Percentiles rank a stretch among this genome's conserved stretches.
Evolutionary conservation across 768 basidiomycete species (phyloP).

Genomic region (Strobilomyces echinocephalus): DNA sequence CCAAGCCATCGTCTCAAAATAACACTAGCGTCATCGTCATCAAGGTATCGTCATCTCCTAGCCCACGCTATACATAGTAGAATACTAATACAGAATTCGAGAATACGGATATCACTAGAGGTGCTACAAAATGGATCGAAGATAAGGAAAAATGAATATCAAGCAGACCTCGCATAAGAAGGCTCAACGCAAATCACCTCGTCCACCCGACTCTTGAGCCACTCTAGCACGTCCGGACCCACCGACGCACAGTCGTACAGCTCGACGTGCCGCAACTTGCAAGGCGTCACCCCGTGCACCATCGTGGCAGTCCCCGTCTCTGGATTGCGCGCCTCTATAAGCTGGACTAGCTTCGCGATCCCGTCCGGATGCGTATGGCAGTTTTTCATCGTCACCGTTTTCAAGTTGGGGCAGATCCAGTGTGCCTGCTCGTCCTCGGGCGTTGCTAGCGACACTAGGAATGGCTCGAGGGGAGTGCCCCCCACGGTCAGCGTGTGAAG

Average conservation of each 20-base stretch:
- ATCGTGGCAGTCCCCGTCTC: constrained; percentile 32
- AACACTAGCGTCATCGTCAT: not conserved
- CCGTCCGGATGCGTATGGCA: constrained; percentile 65
- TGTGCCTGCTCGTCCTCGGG: constrained; percentile 56
- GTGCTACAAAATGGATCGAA: constrained; percentile 4
- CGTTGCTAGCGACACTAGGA: constrained; percentile 51
- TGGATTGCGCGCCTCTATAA: constrained; percentile 71
- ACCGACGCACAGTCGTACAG: constrained; percentile 61
- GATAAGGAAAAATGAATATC: not conserved
- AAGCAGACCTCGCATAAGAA: constrained; percentile 40
- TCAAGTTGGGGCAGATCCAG: constrained; percentile 64
- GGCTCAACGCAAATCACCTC: constrained; percentile 62
- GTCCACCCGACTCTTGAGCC: constrained; percentile 59
- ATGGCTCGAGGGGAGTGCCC: constrained; percentile 59
- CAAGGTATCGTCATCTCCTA: not conserved
- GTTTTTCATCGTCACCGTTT: constrained; percentile 53
- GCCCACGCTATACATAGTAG: constrained; percentile 6
- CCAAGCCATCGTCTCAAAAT: not conserved
- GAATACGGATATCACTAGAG: not conserved
- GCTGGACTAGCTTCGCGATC: constrained; percentile 61
- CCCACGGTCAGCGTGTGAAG: constrained; percentile 61
- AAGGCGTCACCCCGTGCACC: constrained; percentile 46
- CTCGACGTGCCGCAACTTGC: constrained; percentile 54
- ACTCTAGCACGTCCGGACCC: constrained; percentile 65
- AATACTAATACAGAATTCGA: constrained; percentile 19